Conservation (phyloP, 73 alveolate genomes). For the Durusdinium trenchii region DNA sequence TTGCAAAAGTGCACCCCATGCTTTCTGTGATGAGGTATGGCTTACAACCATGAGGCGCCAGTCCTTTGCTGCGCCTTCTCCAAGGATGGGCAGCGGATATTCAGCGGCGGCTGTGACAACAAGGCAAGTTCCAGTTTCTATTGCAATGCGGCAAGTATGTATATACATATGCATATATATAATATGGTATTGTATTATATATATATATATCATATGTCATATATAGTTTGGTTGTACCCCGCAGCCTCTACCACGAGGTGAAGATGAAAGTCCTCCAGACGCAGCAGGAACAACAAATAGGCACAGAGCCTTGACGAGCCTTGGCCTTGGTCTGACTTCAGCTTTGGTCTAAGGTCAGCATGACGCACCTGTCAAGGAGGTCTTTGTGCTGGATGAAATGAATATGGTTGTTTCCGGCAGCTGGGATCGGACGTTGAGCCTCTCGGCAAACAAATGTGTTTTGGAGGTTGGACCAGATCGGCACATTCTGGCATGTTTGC, state of each 20-base stretch:
- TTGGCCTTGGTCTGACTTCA: not conserved
- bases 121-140: not conserved
- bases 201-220: too few relatives aligned
- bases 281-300: slow-evolving; percentile 93
- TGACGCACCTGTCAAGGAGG: slow-evolving; percentile 94
- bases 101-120: slow-evolving; percentile 96
- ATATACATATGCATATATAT: not conserved
- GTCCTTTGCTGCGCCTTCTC: slow-evolving; percentile 94
- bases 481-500: not conserved
- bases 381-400: slow-evolving; percentile 80
- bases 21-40: slow-evolving; percentile 64
- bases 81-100: slow-evolving; percentile 91
- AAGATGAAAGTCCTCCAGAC: slow-evolving; percentile 92
- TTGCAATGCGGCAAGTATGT: not conserved
- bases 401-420: slow-evolving; percentile 95
- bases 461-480: not conserved
- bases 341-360: slow-evolving; percentile 28
- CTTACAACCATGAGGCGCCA: slow-evolving; percentile 94
- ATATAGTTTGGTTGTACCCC: not conserved
- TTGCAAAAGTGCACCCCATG: not conserved
- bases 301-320: not conserved
- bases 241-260: slow-evolving; percentile 14
- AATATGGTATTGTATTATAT: too few relatives aligned
- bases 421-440: slow-evolving; percentile 91
- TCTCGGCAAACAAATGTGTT: not conserved